Conservation (phyloP, 139 green algal species). For the Zygnema cylindricum region DNA sequence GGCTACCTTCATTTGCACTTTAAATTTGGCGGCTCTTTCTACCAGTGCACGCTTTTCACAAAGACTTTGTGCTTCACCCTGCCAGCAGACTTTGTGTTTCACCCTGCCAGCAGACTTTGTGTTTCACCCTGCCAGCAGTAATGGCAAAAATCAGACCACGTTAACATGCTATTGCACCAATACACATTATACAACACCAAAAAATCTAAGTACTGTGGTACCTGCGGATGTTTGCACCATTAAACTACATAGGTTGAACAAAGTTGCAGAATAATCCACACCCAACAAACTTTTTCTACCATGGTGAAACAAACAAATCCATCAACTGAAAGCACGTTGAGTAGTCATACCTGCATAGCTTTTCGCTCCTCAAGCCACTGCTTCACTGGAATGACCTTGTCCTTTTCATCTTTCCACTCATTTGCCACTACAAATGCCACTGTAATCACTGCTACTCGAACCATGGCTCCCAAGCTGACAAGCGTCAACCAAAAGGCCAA, state of each 20-base stretch:
- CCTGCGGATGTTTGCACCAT: neutral
- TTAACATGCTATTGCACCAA: neutral
- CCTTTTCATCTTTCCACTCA: conserved; percentile 59
- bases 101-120: too few relatives aligned
- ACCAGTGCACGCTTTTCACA: conserved; percentile 25
- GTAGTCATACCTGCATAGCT: conserved; percentile 29
- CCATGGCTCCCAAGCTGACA: too few relatives aligned
- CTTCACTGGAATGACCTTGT: conserved; percentile 61
- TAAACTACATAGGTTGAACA: neutral
- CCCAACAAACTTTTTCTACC: neutral
- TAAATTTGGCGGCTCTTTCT: conserved; percentile 16
- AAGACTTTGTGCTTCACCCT: conserved; percentile 34
- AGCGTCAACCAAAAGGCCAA: too few relatives aligned
- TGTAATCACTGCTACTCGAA: conserved; percentile 27
- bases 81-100: too few relatives aligned
- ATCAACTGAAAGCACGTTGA: neutral
- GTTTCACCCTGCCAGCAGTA: too few relatives aligned
- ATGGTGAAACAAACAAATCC: neutral
- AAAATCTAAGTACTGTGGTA: neutral
- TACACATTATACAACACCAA: neutral
- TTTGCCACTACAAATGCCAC: conserved; percentile 55
- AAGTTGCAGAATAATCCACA: neutral
- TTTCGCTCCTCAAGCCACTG: conserved; percentile 58
- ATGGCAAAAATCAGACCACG: too few relatives aligned
- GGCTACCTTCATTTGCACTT: conserved; percentile 41